Conservation (phyloP, 192 early-diverging fungal genomes). For the Phlyctochytrium bullatum region DNA sequence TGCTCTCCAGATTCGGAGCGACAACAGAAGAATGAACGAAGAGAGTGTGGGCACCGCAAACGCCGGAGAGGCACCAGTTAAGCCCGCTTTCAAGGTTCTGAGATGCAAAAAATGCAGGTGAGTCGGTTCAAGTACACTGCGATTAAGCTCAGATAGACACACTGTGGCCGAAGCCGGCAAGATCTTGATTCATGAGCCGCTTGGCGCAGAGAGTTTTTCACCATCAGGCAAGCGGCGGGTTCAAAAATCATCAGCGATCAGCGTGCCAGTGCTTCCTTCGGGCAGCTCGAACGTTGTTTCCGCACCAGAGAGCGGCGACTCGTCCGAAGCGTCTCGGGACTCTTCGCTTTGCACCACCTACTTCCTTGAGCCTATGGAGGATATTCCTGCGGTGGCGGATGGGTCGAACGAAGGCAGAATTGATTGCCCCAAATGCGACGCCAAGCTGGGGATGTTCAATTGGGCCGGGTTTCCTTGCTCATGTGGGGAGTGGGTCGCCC, state of each 20-base stretch:
- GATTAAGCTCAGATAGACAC: not conserved
- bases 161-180: not conserved
- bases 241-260: no score
- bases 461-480: slow-evolving; percentile 56
- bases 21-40: not conserved
- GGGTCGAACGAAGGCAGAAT: slow-evolving; percentile 50
- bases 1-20: not conserved
- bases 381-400: not conserved
- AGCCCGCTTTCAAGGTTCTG: not conserved
- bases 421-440: slow-evolving; percentile 72
- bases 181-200: not conserved
- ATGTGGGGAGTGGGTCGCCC: slow-evolving; percentile 8
- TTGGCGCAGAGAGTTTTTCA: no score
- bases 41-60: not conserved
- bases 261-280: no score
- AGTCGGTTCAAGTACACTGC: not conserved
- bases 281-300: no score
- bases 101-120: slow-evolving; percentile 1
- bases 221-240: no score
- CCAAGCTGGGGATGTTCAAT: slow-evolving; percentile 77
- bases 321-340: not conserved
- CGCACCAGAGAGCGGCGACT: no score
- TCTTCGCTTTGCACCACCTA: not conserved
- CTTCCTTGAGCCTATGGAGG: not conserved
- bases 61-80: not conserved